These are phyloP conservation scores for Pythium insidiosum DNA, from an alignment of 352 stramenopile genomes.

Conservation along the genomic window DNA sequence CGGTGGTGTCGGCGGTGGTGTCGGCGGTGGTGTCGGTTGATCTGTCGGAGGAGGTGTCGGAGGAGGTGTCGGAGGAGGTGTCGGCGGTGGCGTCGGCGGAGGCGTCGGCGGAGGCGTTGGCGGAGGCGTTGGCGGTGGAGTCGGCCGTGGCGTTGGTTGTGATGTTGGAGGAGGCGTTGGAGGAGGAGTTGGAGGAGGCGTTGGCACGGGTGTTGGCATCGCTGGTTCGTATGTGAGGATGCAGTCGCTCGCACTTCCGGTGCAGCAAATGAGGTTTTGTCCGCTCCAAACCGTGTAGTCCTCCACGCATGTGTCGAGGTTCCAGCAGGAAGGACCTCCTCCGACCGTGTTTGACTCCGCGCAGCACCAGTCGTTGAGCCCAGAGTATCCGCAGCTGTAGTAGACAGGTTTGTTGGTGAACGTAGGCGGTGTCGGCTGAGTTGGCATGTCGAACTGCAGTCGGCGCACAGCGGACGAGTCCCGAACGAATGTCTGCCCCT, in stretches of 20 bases:
- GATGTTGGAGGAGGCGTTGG: not conserved
- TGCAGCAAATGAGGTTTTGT: conserved; percentile 51
- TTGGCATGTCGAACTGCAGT: conserved; percentile 31
- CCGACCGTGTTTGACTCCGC: conserved; percentile 20
- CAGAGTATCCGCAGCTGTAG: conserved; percentile 28
- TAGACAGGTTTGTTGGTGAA: conserved; percentile 25
- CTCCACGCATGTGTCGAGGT: conserved; percentile 21
- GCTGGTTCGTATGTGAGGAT: conserved; percentile 23
- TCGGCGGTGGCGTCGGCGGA: not conserved
- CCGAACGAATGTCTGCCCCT: too few relatives aligned
- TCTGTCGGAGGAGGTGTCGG: not conserved
- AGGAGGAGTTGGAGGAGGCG: conserved; percentile 1
- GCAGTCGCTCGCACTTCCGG: conserved; percentile 18
- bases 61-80: conserved; percentile 2
- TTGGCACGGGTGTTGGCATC: conserved; percentile 17
- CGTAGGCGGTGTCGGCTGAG: conserved; percentile 9
- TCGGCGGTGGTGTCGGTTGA: conserved; percentile 3
- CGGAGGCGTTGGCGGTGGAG: not conserved
- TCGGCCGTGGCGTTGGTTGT: conserved; percentile 3
- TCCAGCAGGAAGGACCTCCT: conserved; percentile 28
- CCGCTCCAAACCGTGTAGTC: conserved; percentile 24
- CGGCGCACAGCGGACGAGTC: too few relatives aligned
- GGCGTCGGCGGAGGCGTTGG: conserved; percentile 1
- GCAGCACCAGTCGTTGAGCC: conserved; percentile 34
- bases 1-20: conserved; percentile 2